Conservation (phyloP, 2,329 filamentous ascomycete species). For the Trichoderma pleuroti region DNA sequence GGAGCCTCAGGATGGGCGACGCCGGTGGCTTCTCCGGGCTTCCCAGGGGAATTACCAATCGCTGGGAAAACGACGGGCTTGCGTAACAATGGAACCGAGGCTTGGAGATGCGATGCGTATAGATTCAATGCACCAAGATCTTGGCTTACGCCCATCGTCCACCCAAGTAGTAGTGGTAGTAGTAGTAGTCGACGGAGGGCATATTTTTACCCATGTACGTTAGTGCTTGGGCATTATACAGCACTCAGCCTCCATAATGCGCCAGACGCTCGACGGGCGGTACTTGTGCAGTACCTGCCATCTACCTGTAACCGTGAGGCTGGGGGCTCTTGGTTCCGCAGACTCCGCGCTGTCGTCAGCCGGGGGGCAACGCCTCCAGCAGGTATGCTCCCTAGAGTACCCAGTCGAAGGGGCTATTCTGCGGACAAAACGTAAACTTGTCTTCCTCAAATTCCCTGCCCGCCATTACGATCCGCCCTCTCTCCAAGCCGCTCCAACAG, state of each 20-base stretch:
- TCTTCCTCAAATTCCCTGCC: conserved; percentile 23
- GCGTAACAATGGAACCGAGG: neutral
- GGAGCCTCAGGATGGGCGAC: neutral
- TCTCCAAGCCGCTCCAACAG: conserved; percentile 24
- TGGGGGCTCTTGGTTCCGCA: conserved; percentile 23
- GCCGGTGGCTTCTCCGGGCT: neutral
- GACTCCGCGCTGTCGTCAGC: conserved; percentile 30
- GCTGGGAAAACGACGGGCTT: neutral
- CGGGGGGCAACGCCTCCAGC: conserved; percentile 18
- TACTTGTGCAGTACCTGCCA: neutral
- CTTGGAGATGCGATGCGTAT: neutral
- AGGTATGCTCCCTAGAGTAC: conserved; percentile 16
- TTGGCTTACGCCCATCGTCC: neutral
- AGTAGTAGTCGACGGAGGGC: neutral
- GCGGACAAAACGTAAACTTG: conserved; percentile 17
- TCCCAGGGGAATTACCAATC: neutral
- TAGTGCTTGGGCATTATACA: neutral
- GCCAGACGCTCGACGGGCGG: neutral
- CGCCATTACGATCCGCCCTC: conserved; percentile 18
- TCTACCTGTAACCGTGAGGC: conserved; percentile 9
- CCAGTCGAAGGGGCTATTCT: conserved; percentile 14
- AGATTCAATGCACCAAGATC: neutral
- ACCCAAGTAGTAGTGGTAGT: no score
- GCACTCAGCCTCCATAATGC: neutral
- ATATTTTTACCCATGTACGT: neutral